phyloP scores from a whole-genome alignment of 768 basidiomycete genomes.

The Crassisporium funariophilum region DNA sequence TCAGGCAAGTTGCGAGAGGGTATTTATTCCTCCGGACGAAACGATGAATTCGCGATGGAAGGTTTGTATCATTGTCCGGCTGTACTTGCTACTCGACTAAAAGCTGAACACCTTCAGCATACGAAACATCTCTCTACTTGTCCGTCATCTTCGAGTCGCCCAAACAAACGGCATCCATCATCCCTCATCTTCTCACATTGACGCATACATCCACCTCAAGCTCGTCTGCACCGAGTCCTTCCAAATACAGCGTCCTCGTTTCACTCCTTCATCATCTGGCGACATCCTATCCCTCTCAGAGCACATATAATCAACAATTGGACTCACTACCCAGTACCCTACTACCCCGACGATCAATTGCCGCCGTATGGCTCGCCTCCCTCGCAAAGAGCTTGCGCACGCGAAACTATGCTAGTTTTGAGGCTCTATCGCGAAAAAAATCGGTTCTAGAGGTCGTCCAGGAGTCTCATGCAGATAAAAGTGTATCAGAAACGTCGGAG shows the following conservation, averaged over 20 bases:
- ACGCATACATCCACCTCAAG: slow-evolving; percentile 33
- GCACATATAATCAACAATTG: slow-evolving; percentile 49
- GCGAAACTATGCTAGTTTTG: slow-evolving; percentile 56
- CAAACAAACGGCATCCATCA: slow-evolving; percentile 61
- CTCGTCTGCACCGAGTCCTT: slow-evolving; percentile 19
- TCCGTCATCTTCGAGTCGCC: slow-evolving; percentile 63
- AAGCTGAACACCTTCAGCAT: slow-evolving; percentile 45
- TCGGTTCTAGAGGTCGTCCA: slow-evolving; percentile 24
- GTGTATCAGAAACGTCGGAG: neutral
- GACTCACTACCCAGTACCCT: slow-evolving; percentile 41
- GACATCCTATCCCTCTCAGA: slow-evolving; percentile 65
- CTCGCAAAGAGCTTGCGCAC: slow-evolving; percentile 55
- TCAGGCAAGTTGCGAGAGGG: slow-evolving; percentile 80
- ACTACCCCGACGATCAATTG: slow-evolving; percentile 37
- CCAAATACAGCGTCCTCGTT: slow-evolving; percentile 39
- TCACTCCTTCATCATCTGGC: slow-evolving; percentile 62
- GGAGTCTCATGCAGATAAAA: neutral
- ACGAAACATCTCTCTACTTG: slow-evolving; percentile 72
- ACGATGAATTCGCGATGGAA: slow-evolving; percentile 66
- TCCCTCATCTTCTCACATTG: slow-evolving; percentile 57
- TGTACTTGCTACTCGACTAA: neutral
- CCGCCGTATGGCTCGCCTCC: slow-evolving; percentile 51
- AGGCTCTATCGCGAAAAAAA: slow-evolving; percentile 40
- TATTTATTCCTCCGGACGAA: slow-evolving; percentile 58
- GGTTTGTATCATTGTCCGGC: slow-evolving; percentile 42